Evolutionary conservation across 2,329 filamentous ascomycete species (phyloP), one percentile per base, ranked within the genome.

Genomic region (Neodidymelliopsis sp.): DNA sequence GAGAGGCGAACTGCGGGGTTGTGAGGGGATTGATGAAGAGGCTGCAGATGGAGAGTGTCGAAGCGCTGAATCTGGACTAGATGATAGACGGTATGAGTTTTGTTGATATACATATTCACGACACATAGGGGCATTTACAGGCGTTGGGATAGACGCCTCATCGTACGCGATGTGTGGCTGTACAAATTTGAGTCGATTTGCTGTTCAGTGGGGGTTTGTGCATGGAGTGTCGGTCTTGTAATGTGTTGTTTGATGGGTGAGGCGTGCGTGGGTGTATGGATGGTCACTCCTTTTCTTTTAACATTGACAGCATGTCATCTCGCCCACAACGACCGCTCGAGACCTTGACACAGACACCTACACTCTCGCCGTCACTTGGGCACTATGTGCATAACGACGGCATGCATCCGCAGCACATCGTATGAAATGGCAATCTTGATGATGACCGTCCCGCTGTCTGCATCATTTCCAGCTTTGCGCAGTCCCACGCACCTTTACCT

Each of bases 31-130:
- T 69, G 57, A 59, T 66, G 50, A 58, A 54, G 37, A 57, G 65
- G 49, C 35, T 66, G 54, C 65, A 69, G 38, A 63, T 66, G 54
- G 56, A 57, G 12, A 54, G 48, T 0, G 62, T 59, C 1, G 54
- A 62, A 33, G 54, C 62, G 33, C 18, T 63, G 19, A 53, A 47
- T 40, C 33, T 58, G 16, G 45, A 55, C 2, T 49, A 27, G 12
- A 20, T n/a, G 31, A n/a, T 15, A 15, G n/a, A 8, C 10, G 13
- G 28, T 30, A 30, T 30, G 16, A 8, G n/a, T n/a, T 22, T 28
- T 4, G 16, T 15, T 19, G 6, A 12, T 33, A 18, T 42, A 33
- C 18, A 38, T 6, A 39, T n/a, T 4, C 29, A 4, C 11, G 22
- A 13, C 29, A 33, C 27, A 22, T 36, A 25, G 16, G 19, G 19